These are phyloP conservation scores for Aspergillus steynii DNA, from an alignment of 495 filamentous ascomycete species.

Conservation along the genomic window DNA sequence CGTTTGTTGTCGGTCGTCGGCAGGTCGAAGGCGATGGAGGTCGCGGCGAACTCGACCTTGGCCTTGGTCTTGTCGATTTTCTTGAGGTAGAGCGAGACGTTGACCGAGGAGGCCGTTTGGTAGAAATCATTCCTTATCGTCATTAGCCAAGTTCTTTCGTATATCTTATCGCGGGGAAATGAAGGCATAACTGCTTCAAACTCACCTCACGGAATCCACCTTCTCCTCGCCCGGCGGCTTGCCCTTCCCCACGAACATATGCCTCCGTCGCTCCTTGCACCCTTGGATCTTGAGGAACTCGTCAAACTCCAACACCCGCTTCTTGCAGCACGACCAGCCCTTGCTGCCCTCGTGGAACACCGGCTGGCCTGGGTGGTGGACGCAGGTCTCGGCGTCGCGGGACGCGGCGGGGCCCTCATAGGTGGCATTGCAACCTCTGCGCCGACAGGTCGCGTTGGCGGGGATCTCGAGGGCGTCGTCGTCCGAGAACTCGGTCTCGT, in stretches of 20 bases:
- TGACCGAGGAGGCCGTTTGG: constrained; percentile 82
- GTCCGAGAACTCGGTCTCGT: constrained; percentile 80
- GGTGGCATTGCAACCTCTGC: constrained; percentile 66
- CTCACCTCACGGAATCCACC: constrained; percentile 71
- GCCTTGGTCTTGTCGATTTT: constrained; percentile 86
- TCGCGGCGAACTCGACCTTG: constrained; percentile 63
- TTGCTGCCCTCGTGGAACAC: constrained; percentile 98
- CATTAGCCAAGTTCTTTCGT: background rate
- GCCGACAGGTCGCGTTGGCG: constrained; percentile 71
- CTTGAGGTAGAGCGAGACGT: constrained; percentile 92
- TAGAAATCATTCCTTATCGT: constrained; percentile 81
- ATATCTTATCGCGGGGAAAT: background rate
- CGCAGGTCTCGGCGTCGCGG: constrained; percentile 75
- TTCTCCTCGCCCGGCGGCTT: constrained; percentile 58
- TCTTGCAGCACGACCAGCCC: constrained; percentile 96
- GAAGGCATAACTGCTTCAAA: constrained; percentile 9
- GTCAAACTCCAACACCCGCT: constrained; percentile 93
- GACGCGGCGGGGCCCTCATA: constrained; percentile 57
- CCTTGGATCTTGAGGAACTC: constrained; percentile 95
- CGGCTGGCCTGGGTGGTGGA: constrained; percentile 81
- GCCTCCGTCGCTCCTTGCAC: constrained; percentile 76
- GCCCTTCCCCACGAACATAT: constrained; percentile 83
- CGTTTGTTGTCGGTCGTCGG: constrained; percentile 83
- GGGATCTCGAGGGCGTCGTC: constrained; percentile 71
- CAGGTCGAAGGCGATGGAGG: constrained; percentile 70